These are phyloP conservation scores for Solanum stenotomum DNA, from an alignment of 257 asterid species.

Conservation along the genomic window DNA sequence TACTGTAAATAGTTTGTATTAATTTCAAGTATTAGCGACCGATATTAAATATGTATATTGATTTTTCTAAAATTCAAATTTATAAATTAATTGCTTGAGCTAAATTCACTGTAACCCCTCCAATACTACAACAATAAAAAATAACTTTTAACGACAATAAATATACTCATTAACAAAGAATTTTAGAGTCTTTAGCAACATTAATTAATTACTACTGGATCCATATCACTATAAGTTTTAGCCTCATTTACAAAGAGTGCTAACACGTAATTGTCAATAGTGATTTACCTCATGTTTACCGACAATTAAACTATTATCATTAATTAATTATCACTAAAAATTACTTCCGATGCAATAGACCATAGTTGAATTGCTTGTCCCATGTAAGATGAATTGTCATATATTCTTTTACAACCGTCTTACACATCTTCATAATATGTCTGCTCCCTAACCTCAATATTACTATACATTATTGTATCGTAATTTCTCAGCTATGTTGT, in stretches of 20 bases:
- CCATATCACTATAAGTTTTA: neutral
- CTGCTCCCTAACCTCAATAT: neutral
- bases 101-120: neutral
- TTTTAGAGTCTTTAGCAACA: rapidly evolving
- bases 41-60: too few species aligned
- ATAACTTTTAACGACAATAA: too few species aligned
- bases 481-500: neutral
- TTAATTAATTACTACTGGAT: too few species aligned
- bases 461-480: neutral
- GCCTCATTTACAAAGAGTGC: too few species aligned
- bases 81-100: neutral
- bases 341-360: neutral
- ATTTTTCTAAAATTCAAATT: neutral
- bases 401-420: too few species aligned
- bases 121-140: too few species aligned
- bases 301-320: neutral
- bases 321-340: too few species aligned
- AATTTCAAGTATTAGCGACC: too few species aligned
- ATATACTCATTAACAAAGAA: too few species aligned
- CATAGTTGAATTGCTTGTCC: neutral
- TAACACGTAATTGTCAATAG: too few species aligned
- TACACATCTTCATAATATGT: too few species aligned
- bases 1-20: too few species aligned
- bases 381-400: neutral
- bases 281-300: neutral